Conservation (phyloP, 176 grass and related monocot species). For the Musa schizocarpa region DNA sequence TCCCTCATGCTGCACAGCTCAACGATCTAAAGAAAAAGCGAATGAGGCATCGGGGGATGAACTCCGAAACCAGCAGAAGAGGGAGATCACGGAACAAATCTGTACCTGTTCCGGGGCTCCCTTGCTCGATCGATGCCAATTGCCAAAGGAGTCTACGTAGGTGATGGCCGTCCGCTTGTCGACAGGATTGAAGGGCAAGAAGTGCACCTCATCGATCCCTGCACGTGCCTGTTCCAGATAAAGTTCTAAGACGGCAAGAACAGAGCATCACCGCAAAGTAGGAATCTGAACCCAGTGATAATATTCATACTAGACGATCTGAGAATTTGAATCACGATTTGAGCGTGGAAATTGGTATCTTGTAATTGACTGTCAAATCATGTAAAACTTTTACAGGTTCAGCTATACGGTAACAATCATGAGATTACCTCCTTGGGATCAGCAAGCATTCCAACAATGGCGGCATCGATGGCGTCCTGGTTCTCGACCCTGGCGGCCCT, state of each 20-base stretch:
- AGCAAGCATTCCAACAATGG: constrained; percentile 77
- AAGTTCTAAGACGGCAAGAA: neutral
- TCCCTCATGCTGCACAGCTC: constrained; percentile 51
- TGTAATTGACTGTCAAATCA: no score
- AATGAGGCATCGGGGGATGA: neutral
- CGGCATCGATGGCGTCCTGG: constrained; percentile 86
- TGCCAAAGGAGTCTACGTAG: constrained; percentile 45
- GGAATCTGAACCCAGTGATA: no score
- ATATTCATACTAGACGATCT: no score
- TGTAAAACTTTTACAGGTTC: no score
- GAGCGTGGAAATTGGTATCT: no score
- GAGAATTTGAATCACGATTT: no score
- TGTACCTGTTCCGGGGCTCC: constrained; percentile 60
- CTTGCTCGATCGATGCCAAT: constrained; percentile 76
- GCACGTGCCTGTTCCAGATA: neutral
- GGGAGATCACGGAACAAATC: neutral
- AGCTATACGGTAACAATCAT: no score
- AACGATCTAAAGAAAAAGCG: constrained; percentile 30
- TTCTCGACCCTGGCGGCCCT: constrained; percentile 78
- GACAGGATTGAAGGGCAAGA: constrained; percentile 83
- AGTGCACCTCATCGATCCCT: constrained; percentile 67
- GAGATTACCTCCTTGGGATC: constrained; percentile 66
- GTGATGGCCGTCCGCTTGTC: constrained; percentile 87
- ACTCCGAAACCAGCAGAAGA: neutral
- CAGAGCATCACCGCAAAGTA: no score